These are phyloP conservation scores for Tulasnella sp. DNA, from an alignment of 768 basidiomycete species.

Conservation along the genomic window DNA sequence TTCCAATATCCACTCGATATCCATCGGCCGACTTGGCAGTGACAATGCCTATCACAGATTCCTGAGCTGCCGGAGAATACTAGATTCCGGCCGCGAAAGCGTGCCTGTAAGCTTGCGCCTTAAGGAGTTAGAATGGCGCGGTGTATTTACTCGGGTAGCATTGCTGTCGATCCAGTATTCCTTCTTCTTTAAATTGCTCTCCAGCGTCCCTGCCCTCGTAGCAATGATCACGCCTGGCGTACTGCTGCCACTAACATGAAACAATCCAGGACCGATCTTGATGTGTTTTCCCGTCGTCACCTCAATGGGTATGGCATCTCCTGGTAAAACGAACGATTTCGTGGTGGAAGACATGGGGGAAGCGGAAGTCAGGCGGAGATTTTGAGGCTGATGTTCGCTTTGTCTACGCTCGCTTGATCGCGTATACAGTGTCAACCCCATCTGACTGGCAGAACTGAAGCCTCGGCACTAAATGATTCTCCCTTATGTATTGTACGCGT, in stretches of 20 bases:
- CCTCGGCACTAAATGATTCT: too few relatives aligned
- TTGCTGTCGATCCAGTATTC: constrained; percentile 87
- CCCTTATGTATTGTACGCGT: too few relatives aligned
- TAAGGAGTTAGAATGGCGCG: background rate
- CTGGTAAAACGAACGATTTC: constrained; percentile 49
- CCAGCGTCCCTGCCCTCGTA: constrained; percentile 59
- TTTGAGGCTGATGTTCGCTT: constrained; percentile 6
- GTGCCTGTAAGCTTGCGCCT: constrained; percentile 2
- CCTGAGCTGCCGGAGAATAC: constrained; percentile 87
- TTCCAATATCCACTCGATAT: constrained; percentile 89
- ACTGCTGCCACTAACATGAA: constrained; percentile 32
- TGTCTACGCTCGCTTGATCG: background rate
- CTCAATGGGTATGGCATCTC: constrained; percentile 62
- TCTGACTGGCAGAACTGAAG: background rate
- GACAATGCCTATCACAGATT: constrained; percentile 79
- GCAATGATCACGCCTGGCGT: constrained; percentile 36
- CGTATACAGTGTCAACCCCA: background rate
- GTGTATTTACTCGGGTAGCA: constrained; percentile 73
- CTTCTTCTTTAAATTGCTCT: constrained; percentile 59
- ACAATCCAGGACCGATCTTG: constrained; percentile 76
- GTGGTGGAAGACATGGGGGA: constrained; percentile 5
- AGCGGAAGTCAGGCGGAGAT: background rate
- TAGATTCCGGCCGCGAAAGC: too few relatives aligned
- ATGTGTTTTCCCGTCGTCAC: constrained; percentile 49
- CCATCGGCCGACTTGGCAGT: constrained; percentile 73